These are phyloP conservation scores for Botrytis porri DNA, from an alignment of 2,329 filamentous ascomycete genomes.

Conservation along the genomic window DNA sequence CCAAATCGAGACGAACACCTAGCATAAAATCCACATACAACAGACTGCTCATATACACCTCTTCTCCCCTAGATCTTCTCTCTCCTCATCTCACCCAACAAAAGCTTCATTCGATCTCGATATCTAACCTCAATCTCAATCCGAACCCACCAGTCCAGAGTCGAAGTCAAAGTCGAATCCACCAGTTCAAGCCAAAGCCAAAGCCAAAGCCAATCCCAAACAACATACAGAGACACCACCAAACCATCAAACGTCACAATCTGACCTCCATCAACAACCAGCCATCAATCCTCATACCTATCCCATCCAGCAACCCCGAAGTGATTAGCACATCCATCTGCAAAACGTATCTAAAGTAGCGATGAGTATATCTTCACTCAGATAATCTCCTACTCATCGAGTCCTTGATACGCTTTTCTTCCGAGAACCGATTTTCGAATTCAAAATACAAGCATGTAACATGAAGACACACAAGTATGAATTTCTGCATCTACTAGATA, in stretches of 20 bases:
- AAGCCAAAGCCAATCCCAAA: too few species aligned
- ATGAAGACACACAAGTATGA: too few species aligned
- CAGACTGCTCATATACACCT: neutral
- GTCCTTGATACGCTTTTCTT: neutral
- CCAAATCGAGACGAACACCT: neutral
- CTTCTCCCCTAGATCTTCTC: too few species aligned
- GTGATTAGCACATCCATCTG: fast-evolving
- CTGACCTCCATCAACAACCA: neutral
- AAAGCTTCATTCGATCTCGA: neutral
- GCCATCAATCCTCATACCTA: neutral
- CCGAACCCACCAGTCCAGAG: neutral
- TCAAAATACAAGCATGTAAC: fast-evolving
- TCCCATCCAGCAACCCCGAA: neutral
- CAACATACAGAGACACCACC: too few species aligned
- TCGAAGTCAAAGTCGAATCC: too few species aligned
- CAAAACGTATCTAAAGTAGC: neutral
- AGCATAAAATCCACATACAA: neutral
- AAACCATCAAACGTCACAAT: neutral
- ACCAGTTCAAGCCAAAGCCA: too few species aligned
- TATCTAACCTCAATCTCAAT: neutral
- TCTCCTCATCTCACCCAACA: neutral
- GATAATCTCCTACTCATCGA: neutral
- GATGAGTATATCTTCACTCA: neutral
- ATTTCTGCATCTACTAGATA: too few species aligned
- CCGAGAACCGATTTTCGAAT: neutral